Conservation (phyloP, 139 green algal species). For the Haematococcus lacustris region DNA sequence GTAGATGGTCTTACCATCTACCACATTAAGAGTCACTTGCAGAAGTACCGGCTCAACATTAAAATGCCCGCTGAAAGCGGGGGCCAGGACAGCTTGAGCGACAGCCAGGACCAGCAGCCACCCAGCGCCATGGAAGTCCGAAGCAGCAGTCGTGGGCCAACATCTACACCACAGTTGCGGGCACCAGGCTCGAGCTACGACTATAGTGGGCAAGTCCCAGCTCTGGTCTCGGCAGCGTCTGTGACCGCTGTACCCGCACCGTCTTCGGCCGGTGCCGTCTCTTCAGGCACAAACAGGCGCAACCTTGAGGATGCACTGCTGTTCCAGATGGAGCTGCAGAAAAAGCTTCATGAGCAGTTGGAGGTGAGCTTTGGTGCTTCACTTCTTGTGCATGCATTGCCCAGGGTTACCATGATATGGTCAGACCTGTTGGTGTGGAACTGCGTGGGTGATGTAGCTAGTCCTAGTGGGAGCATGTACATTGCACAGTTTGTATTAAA, state of each 20-base stretch:
- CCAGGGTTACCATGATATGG: no score
- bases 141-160: not conserved
- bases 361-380: conserved; percentile 73
- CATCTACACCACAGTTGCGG: not conserved
- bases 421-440: no score
- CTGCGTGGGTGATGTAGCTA: no score
- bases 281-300: no score
- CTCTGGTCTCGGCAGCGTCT: no score
- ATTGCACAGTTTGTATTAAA: no score
- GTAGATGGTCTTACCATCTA: conserved; percentile 78
- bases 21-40: conserved; percentile 86
- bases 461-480: no score
- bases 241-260: no score
- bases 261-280: no score
- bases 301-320: conserved; percentile 80
- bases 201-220: no score
- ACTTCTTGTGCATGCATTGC: no score
- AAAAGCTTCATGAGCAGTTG: conserved; percentile 90
- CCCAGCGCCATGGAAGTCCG: not conserved
- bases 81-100: conserved; percentile 5
- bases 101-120: conserved; percentile 1
- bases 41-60: conserved; percentile 88
- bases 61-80: conserved; percentile 44
- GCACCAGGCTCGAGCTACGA: no score
- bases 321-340: conserved; percentile 95